Percentiles rank a stretch among this genome's conserved stretches.
phyloP scores from a whole-genome alignment of 371 early-diverging fungal genomes.

The Apophysomyces trapeziformis region DNA sequence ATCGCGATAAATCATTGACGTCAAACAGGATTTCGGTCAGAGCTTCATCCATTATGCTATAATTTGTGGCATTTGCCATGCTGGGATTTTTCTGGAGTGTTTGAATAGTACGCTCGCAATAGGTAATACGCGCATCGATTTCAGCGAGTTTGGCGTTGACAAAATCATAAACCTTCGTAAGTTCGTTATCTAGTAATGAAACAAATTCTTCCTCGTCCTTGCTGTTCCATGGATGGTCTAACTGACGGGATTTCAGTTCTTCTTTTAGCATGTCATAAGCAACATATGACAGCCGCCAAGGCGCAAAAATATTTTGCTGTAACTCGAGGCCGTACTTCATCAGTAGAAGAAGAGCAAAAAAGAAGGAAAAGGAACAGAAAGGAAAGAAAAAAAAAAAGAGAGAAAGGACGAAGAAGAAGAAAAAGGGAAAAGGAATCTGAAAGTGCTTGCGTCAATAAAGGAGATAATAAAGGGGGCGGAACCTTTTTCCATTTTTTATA shows the following conservation, averaged over 20 bases:
- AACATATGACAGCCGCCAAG: constrained; percentile 36
- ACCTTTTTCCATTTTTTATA: too few relatives aligned
- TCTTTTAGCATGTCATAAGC: constrained; percentile 33
- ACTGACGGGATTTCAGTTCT: constrained; percentile 34
- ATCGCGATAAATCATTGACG: constrained; percentile 87
- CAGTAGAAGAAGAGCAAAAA: background rate
- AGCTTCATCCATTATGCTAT: constrained; percentile 49
- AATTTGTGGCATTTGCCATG: constrained; percentile 41
- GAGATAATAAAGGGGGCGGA: constrained; percentile 4
- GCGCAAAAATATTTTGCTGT: constrained; percentile 29
- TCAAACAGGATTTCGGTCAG: constrained; percentile 64
- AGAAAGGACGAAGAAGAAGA: background rate
- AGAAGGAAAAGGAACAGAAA: background rate
- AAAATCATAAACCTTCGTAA: constrained; percentile 83
- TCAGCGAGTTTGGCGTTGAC: constrained; percentile 82
- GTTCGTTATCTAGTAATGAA: constrained; percentile 71
- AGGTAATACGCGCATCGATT: constrained; percentile 78
- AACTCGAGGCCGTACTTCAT: constrained; percentile 37
- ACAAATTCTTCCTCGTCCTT: constrained; percentile 77
- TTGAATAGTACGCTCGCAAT: constrained; percentile 79
- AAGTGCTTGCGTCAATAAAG: constrained; percentile 8
- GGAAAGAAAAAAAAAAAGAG: too few relatives aligned
- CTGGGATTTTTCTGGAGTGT: constrained; percentile 45
- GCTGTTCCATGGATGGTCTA: constrained; percentile 51
- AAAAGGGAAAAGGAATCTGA: background rate